Percentiles rank a stretch among this genome's conserved stretches.
These are phyloP conservation scores for Syncephalis fuscata DNA, from an alignment of 371 early-diverging fungal genomes.

Conservation along the genomic window DNA sequence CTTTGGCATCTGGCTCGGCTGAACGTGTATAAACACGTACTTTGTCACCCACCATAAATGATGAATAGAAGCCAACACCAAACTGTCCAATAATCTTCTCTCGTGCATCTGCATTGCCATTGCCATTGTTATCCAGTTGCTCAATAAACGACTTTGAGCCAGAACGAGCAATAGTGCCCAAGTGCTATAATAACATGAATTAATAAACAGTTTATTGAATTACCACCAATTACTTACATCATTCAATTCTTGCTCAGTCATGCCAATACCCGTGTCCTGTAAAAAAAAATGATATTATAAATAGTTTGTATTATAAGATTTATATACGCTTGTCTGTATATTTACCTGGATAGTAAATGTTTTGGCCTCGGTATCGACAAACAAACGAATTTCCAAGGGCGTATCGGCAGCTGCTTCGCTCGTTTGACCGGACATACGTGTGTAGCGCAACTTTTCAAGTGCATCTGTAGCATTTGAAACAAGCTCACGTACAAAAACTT, in stretches of 20 bases:
- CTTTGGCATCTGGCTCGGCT: constrained; percentile 47
- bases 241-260: constrained; percentile 84
- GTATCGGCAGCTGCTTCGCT: constrained; percentile 21
- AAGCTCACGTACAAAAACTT: constrained; percentile 73
- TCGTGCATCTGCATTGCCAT: constrained; percentile 29
- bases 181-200: constrained; percentile 30
- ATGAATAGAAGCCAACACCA: constrained; percentile 85
- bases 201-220: not conserved
- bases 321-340: not conserved
- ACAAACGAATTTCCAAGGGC: constrained; percentile 67
- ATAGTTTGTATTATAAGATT: not conserved
- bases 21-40: constrained; percentile 71
- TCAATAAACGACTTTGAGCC: constrained; percentile 83
- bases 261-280: constrained; percentile 94
- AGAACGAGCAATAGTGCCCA: constrained; percentile 95
- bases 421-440: constrained; percentile 32
- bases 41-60: constrained; percentile 76
- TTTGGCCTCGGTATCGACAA: constrained; percentile 49
- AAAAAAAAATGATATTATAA: too few relatives aligned
- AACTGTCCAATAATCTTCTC: constrained; percentile 95
- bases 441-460: constrained; percentile 85
- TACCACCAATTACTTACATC: not conserved
- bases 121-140: constrained; percentile 42
- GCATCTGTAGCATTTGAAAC: constrained; percentile 99
- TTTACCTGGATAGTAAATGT: constrained; percentile 58